Evolutionary conservation across 257 asterid genomes (phyloP), one percentile per base, ranked within the genome.

Genomic region (Jaltomata sinuosa): DNA sequence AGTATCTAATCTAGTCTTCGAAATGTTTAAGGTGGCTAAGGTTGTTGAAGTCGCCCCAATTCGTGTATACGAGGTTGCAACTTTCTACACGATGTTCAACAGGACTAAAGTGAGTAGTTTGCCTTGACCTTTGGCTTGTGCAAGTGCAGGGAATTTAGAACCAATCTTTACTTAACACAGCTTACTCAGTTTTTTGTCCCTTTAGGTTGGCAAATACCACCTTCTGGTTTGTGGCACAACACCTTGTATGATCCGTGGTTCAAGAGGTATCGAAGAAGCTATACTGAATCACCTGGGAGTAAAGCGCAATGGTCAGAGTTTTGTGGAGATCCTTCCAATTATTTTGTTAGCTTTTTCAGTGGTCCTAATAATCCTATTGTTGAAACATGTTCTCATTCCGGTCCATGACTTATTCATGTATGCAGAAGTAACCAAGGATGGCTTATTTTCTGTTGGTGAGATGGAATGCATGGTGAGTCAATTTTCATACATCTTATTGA

Each of bases 141-240:
- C 81, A 47, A 76, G 81, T 76, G 81, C 42, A 47, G 81, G 57
- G 16, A 27, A 16, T 27, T 14, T 49, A 47, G 32, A 47, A 8
- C 40, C 61, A 47, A 14, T 11, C 59, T 80, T 49, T 59, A 59
- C 83, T 78, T 79, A 68, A 72, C 74, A 55, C 11, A 38, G 32
- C 65, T 81, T 83, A 65, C 81, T 90, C 42, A 42, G 81, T 21
- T 81, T 80, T 49, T 84, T 83, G 68, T 69, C 54, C 80, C 85
- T 84, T 47, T 89, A 97, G 99, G 99, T 95, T 62, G 99, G 99
- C 54, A 94, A 89, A 89, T 97, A 97, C 89, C 99, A 97, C 89
- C 98, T 97, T 86, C 88, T 97, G 95, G 99, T 95, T 34, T 97
- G 99, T 87, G 99, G 99, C 61, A 97, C 99, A 22, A 94, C 99